phyloP scores from a whole-genome alignment of 1,139 yeast species.

The Saccharomyces pastorianus region DNA sequence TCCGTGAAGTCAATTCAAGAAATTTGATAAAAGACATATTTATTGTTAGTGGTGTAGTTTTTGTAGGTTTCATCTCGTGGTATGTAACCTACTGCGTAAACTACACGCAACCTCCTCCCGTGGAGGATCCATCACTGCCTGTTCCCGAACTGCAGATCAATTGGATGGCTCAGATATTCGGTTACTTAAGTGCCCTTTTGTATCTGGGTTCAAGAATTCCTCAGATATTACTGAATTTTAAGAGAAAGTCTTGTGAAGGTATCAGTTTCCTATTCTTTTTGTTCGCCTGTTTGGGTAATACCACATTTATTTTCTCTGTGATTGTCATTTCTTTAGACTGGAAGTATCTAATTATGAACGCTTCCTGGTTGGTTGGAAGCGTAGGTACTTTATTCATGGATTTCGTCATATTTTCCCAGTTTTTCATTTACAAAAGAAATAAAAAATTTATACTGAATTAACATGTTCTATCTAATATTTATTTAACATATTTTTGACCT shows the following conservation, averaged over 20 bases:
- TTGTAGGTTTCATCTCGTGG: constrained; percentile 86
- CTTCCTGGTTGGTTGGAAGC: constrained; percentile 90
- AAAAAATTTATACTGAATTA: not conserved
- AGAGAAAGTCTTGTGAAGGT: constrained; percentile 87
- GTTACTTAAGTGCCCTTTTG: constrained; percentile 82
- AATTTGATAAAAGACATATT: constrained; percentile 40
- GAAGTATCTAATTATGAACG: constrained; percentile 66
- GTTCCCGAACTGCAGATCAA: constrained; percentile 46
- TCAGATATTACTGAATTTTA: constrained; percentile 72
- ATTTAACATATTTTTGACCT: not conserved
- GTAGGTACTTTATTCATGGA: constrained; percentile 82
- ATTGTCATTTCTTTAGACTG: constrained; percentile 64
- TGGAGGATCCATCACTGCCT: constrained; percentile 8
- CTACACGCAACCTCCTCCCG: constrained; percentile 24
- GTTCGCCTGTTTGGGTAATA: constrained; percentile 87
- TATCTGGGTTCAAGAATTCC: constrained; percentile 87
- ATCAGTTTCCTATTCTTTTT: constrained; percentile 83
- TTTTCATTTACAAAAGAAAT: constrained; percentile 53
- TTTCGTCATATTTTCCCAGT: constrained; percentile 76
- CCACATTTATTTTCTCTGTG: constrained; percentile 81
- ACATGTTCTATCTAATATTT: not conserved
- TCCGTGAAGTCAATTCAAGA: constrained; percentile 8
- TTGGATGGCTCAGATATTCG: constrained; percentile 76
- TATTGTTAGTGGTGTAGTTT: constrained; percentile 60
- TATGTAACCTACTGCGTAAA: constrained; percentile 48